phyloP scores from a whole-genome alignment of 345 rosid genomes.

The Capsella bursapastoris region DNA sequence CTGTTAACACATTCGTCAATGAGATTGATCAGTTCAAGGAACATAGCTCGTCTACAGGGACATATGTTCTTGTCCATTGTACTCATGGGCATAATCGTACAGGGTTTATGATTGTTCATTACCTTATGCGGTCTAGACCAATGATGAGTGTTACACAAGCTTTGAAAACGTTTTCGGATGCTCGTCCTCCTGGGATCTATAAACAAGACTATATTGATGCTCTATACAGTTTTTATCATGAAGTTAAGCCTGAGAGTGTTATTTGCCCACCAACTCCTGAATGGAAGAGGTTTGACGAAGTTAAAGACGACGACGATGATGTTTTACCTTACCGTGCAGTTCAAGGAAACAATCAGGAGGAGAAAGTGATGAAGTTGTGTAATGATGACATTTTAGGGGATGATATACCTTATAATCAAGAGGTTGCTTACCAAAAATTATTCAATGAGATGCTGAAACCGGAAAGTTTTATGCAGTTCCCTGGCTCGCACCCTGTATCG shows the following conservation, averaged over 20 bases:
- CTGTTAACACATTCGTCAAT: constrained; percentile 72
- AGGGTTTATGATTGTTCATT: constrained; percentile 88
- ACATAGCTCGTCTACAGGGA: constrained; percentile 50
- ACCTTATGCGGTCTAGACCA: constrained; percentile 69
- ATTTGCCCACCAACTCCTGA: constrained; percentile 81
- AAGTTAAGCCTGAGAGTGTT: constrained; percentile 61
- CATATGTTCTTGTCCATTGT: constrained; percentile 79
- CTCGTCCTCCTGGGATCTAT: constrained; percentile 88
- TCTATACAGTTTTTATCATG: constrained; percentile 72
- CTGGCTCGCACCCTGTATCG: constrained; percentile 82
- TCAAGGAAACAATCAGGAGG: constrained; percentile 60
- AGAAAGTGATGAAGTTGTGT: constrained; percentile 51
- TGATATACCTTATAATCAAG: constrained; percentile 70
- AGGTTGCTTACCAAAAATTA: constrained; percentile 46
- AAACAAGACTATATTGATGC: constrained; percentile 77
- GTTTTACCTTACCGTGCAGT: constrained; percentile 18
- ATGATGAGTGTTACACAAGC: constrained; percentile 71
- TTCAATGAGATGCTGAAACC: constrained; percentile 58
- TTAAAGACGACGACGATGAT: background rate
- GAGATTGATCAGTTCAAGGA: constrained; percentile 76
- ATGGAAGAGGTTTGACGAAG: constrained; percentile 82
- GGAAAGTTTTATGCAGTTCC: constrained; percentile 41
- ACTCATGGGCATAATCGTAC: constrained; percentile 96
- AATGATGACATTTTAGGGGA: constrained; percentile 89
- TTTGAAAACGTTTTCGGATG: constrained; percentile 63